These are phyloP conservation scores for Platanthera guangdongensis DNA, from an alignment of 106 monocot species.

Conservation along the genomic window DNA sequence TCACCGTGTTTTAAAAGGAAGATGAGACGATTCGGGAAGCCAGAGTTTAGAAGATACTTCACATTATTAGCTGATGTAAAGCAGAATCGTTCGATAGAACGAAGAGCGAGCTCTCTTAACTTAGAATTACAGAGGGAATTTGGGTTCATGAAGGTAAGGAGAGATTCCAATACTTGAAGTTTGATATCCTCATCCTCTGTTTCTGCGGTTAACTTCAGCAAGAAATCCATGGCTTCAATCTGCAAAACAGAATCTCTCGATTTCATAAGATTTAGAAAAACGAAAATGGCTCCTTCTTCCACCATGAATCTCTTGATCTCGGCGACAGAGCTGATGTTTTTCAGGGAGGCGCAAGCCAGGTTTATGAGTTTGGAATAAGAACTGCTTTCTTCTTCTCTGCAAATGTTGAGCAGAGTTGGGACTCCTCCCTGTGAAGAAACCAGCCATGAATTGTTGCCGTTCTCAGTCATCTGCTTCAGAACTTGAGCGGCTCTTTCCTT, in stretches of 20 bases:
- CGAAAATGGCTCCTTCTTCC: constrained; percentile 39
- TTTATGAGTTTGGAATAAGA: constrained; percentile 16
- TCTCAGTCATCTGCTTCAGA: constrained; percentile 50
- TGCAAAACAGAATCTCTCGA: constrained; percentile 32
- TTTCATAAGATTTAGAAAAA: constrained; percentile 35
- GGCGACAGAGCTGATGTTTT: constrained; percentile 35
- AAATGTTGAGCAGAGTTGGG: constrained; percentile 39
- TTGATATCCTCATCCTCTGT: constrained; percentile 20
- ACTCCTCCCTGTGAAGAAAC: constrained; percentile 79
- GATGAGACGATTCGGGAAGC: constrained; percentile 31
- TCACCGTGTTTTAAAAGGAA: constrained; percentile 48
- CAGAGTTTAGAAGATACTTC: constrained; percentile 22
- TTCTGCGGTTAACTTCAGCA: constrained; percentile 20
- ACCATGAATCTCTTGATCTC: constrained; percentile 78
- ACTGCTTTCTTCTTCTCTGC: constrained; percentile 1
- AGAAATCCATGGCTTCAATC: constrained; percentile 44
- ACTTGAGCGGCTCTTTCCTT: constrained; percentile 37
- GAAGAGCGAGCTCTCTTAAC: constrained; percentile 45
- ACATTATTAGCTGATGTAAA: constrained; percentile 19
- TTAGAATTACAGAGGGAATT: constrained; percentile 27
- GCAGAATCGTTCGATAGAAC: constrained; percentile 26
- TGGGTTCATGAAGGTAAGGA: constrained; percentile 32
- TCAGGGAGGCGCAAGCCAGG: constrained; percentile 29
- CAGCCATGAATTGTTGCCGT: constrained; percentile 67
- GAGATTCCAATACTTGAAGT: constrained; percentile 15